Evolutionary conservation across 108 stramenopile genomes (phyloP).

Genomic region (Pelagomonas calceolata): DNA sequence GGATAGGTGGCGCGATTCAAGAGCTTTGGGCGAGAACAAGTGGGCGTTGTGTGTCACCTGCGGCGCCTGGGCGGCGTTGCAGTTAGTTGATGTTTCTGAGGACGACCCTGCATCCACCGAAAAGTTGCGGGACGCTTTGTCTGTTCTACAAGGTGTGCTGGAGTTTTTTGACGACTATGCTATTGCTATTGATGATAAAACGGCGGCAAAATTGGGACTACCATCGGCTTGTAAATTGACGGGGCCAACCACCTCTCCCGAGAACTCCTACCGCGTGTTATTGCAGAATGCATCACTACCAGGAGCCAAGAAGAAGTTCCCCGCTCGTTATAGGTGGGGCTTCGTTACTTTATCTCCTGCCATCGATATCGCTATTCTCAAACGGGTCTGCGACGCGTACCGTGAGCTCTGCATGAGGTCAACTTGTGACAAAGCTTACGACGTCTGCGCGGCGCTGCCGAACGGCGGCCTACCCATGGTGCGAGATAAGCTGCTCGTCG

Average conservation of each 20-base stretch:
- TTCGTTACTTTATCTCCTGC: not conserved
- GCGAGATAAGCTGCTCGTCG: too few species aligned
- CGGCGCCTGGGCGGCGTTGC: constrained; percentile 25
- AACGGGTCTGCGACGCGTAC: not conserved
- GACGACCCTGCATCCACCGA: constrained; percentile 1
- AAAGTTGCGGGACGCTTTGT: constrained; percentile 5
- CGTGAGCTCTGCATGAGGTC: not conserved
- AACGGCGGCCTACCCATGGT: too few species aligned
- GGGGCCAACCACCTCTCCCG: not conserved
- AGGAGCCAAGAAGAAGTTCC: too few species aligned
- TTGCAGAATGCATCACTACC: not conserved
- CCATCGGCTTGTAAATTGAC: not conserved
- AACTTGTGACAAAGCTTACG: not conserved
- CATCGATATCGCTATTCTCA: not conserved
- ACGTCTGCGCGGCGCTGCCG: not conserved
- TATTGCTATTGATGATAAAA: not conserved
- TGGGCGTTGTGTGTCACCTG: constrained; percentile 29
- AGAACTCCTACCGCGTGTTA: not conserved
- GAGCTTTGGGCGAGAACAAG: constrained; percentile 14
- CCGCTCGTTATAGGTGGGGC: not conserved
- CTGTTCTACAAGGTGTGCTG: constrained; percentile 14
- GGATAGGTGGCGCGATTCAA: constrained; percentile 14
- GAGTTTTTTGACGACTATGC: constrained; percentile 16
- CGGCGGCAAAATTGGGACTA: constrained; percentile 8
- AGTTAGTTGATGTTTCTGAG: constrained; percentile 14